phyloP scores from a whole-genome alignment of 106 monocot genomes.

The Apostasia ramifera region DNA sequence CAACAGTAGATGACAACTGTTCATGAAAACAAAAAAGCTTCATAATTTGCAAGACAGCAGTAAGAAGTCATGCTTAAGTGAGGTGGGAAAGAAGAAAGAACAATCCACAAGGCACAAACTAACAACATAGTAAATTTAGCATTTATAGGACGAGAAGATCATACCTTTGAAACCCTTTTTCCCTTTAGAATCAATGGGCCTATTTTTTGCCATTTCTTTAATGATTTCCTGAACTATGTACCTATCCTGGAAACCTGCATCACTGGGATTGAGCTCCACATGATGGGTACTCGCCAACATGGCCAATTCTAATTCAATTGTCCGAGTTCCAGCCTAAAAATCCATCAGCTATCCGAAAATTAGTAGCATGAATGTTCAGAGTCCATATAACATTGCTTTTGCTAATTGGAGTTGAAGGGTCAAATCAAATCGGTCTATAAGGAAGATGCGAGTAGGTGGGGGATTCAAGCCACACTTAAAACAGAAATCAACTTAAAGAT shows the following conservation, averaged over 20 bases:
- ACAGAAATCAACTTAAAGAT: too few relatives aligned
- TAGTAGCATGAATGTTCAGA: background rate
- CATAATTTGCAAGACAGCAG: background rate
- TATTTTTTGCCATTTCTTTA: slow-evolving; percentile 91
- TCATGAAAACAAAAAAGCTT: background rate
- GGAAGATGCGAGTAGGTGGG: too few relatives aligned
- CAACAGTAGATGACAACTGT: background rate
- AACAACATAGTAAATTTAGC: background rate
- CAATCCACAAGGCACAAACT: background rate
- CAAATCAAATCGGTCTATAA: too few relatives aligned
- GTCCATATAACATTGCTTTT: background rate
- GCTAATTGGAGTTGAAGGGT: background rate
- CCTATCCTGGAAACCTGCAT: slow-evolving; percentile 96
- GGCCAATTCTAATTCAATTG: slow-evolving; percentile 73
- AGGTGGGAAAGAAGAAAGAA: background rate
- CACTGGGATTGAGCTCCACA: slow-evolving; percentile 89
- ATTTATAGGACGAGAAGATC: background rate
- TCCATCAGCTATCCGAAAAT: background rate
- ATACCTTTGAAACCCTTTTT: slow-evolving; percentile 88
- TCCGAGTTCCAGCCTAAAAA: slow-evolving; percentile 76
- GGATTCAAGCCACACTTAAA: too few relatives aligned
- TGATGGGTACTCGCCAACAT: slow-evolving; percentile 82
- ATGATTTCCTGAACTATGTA: slow-evolving; percentile 97
- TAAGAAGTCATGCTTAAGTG: too few relatives aligned
- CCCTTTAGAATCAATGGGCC: slow-evolving; percentile 86